A percentile compares a stretch with the other conserved stretches of the same genome.
These are phyloP conservation scores for Coelastrella sp. DNA, from an alignment of 139 green algal genomes.

Conservation along the genomic window DNA sequence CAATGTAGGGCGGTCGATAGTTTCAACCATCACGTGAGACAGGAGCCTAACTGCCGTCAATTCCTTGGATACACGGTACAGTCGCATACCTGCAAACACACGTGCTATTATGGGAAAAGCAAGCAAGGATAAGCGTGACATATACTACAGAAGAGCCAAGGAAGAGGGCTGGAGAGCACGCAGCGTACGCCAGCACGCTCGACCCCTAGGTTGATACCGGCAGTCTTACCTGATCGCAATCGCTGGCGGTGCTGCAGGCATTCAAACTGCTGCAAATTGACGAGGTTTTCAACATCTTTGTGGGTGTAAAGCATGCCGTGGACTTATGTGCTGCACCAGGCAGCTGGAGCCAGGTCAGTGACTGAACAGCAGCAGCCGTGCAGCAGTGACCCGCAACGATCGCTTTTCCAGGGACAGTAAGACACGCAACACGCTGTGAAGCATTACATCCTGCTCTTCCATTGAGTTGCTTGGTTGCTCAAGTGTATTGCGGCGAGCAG, in stretches of 20 bases:
- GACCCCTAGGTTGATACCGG: no score
- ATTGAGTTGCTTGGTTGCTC: background rate
- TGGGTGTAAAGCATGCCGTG: slow-evolving; percentile 90
- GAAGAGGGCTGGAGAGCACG: slow-evolving; percentile 98
- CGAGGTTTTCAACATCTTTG: slow-evolving; percentile 93
- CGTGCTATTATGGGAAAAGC: slow-evolving; percentile 71
- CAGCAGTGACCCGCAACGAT: background rate
- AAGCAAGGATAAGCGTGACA: slow-evolving; percentile 94
- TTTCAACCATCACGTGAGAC: no score
- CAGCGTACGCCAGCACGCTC: slow-evolving; percentile 54
- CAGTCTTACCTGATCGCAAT: no score
- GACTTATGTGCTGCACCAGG: slow-evolving; percentile 98
- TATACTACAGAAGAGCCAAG: slow-evolving; percentile 97
- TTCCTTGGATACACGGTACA: background rate
- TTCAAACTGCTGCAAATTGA: slow-evolving; percentile 99
- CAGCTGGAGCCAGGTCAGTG: slow-evolving; percentile 92
- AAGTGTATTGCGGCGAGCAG: background rate
- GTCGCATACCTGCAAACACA: background rate
- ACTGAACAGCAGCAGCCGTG: background rate
- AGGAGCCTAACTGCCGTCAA: no score
- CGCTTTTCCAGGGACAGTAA: no score
- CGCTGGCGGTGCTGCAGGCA: slow-evolving; percentile 34
- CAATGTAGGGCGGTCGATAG: no score
- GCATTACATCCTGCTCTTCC: no score
- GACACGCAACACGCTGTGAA: background rate